Evolutionary conservation across 352 stramenopile genomes (phyloP).

Genomic region (Globisporangium mamillatum): DNA sequence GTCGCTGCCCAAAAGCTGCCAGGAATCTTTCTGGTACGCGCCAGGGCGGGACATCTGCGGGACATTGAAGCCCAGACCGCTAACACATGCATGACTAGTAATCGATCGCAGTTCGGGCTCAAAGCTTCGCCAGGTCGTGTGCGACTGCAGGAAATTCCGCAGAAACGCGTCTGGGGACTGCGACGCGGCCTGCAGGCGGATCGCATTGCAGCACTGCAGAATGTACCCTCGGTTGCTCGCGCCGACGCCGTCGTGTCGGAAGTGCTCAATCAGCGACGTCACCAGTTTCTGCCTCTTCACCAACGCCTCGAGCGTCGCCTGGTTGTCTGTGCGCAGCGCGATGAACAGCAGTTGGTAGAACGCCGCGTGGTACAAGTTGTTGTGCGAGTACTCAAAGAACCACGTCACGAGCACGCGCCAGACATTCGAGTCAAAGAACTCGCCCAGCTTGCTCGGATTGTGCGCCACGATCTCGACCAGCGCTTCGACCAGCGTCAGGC

Average conservation of each 20-base stretch:
- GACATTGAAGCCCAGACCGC: conserved; percentile 74
- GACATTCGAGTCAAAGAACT: conserved; percentile 77
- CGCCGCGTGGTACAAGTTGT: conserved; percentile 87
- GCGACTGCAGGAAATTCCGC: conserved; percentile 86
- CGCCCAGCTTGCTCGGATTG: conserved; percentile 64
- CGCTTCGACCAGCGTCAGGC: conserved; percentile 79
- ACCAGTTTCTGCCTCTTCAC: conserved; percentile 89
- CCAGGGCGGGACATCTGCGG: conserved; percentile 53
- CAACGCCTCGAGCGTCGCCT: conserved; percentile 72
- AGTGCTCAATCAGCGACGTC: conserved; percentile 81
- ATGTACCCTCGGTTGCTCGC: conserved; percentile 88
- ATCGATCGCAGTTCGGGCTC: conserved; percentile 60
- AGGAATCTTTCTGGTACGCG: conserved; percentile 60
- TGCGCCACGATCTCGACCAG: conserved; percentile 85
- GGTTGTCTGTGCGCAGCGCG: conserved; percentile 82
- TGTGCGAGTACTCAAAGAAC: conserved; percentile 92
- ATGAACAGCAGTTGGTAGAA: conserved; percentile 91
- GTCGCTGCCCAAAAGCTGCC: conserved; percentile 45
- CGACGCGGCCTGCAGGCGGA: conserved; percentile 85
- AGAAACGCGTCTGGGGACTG: conserved; percentile 87
- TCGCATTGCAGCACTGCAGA: conserved; percentile 86
- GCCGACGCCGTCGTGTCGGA: conserved; percentile 48
- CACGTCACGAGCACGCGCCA: conserved; percentile 86
- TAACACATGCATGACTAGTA: conserved; percentile 52
- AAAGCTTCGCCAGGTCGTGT: conserved; percentile 82